These are phyloP conservation scores for Cinnamomum micranthum DNA, from an alignment of 164 flowering plant species.

Conservation along the genomic window DNA sequence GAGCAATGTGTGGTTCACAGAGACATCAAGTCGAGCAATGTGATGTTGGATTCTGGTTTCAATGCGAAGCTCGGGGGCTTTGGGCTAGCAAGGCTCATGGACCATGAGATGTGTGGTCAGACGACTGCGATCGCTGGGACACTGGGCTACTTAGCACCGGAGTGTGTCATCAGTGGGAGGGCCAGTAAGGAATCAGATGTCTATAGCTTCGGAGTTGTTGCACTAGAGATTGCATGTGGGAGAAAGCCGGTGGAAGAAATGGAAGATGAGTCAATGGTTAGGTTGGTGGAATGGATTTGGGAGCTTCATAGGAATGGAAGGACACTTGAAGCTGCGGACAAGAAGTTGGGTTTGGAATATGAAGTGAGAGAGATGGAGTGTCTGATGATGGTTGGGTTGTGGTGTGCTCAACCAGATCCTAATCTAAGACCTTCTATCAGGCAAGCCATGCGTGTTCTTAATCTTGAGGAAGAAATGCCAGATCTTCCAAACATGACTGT, in stretches of 20 bases:
- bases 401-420: constrained; percentile 41
- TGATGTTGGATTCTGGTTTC: constrained; percentile 35
- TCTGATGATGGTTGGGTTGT: constrained; percentile 31
- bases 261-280: constrained; percentile 15
- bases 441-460: constrained; percentile 16
- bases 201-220: constrained; percentile 46
- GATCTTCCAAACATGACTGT: too few species aligned
- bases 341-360: constrained; percentile 20
- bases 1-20: constrained; percentile 49
- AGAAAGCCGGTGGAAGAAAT: constrained; percentile 22
- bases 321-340: constrained; percentile 20
- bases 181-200: constrained; percentile 51
- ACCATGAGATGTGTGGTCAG: constrained; percentile 1
- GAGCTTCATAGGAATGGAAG: constrained; percentile 28
- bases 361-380: constrained; percentile 16
- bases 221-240: constrained; percentile 42
- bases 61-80: constrained; percentile 13
- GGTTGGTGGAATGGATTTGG: constrained; percentile 43
- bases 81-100: constrained; percentile 6
- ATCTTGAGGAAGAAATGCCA: too few species aligned
- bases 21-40: constrained; percentile 54
- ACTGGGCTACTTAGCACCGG: constrained; percentile 52
- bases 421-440: constrained; percentile 27
- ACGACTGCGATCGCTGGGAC: constrained; percentile 47
- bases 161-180: constrained; percentile 27